These are phyloP conservation scores for Calamus simplicifolius DNA, from an alignment of 176 grass and related monocot genomes.

Conservation along the genomic window DNA sequence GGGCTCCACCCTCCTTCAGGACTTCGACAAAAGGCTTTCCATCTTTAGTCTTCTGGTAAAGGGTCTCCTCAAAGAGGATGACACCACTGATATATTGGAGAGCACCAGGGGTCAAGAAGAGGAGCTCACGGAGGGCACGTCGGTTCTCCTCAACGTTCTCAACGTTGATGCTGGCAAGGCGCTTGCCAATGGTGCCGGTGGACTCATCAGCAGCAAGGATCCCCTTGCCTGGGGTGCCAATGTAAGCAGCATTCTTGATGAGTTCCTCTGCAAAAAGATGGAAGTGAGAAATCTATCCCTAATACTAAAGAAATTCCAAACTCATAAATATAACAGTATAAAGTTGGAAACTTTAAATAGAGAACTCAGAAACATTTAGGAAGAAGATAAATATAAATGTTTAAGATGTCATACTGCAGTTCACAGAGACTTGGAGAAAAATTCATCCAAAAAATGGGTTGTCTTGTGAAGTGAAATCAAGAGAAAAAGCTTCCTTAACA, in stretches of 20 bases:
- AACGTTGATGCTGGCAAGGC: constrained; percentile 15
- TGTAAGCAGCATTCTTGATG: constrained; percentile 11
- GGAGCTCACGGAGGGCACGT: constrained; percentile 9
- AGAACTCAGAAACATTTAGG: too few relatives aligned
- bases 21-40: constrained; percentile 18
- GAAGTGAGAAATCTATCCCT: too few relatives aligned
- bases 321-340: too few relatives aligned
- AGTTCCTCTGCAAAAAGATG: constrained; percentile 11
- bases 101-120: constrained; percentile 8
- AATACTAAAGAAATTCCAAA: too few relatives aligned
- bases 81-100: constrained; percentile 15
- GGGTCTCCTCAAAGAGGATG: constrained; percentile 23
- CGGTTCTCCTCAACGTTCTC: constrained; percentile 20
- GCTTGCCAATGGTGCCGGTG: constrained; percentile 19
- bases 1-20: constrained; percentile 13
- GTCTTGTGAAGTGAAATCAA: too few relatives aligned
- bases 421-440: too few relatives aligned
- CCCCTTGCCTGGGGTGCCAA: constrained; percentile 15
- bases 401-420: too few relatives aligned
- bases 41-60: constrained; percentile 14
- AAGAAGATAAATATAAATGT: too few relatives aligned
- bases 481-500: too few relatives aligned
- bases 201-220: constrained; percentile 20
- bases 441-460: too few relatives aligned
- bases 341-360: too few relatives aligned